Percentiles rank a stretch among this genome's conserved stretches.
Evolutionary conservation across 2,329 filamentous ascomycete species (phyloP).

Genomic region (Trichoderma endophyticum): DNA sequence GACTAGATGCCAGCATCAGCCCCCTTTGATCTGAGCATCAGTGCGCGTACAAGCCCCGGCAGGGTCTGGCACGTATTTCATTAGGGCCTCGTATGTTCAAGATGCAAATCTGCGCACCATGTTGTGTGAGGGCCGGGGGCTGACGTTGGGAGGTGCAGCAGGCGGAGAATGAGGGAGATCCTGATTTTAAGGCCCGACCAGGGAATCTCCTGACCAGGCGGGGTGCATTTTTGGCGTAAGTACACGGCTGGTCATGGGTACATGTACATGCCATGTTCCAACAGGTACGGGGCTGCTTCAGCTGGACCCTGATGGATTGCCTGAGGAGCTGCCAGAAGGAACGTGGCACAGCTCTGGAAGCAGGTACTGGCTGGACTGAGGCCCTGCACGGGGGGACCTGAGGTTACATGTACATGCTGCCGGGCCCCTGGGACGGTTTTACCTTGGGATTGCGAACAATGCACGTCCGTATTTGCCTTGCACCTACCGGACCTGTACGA

Average conservation of each 20-base stretch:
- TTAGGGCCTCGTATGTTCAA: background rate
- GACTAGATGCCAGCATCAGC: background rate
- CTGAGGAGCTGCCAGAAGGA: slow-evolving; percentile 2
- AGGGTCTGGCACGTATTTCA: background rate
- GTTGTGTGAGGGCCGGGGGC: background rate
- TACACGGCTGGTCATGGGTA: background rate
- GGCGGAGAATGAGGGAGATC: slow-evolving; percentile 11
- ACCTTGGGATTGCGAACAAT: background rate
- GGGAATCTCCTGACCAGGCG: slow-evolving; percentile 5
- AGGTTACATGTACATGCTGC: background rate
- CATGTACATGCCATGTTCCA: background rate
- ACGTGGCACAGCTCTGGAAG: slow-evolving; percentile 6
- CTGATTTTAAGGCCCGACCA: slow-evolving; percentile 14
- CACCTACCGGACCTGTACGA: background rate
- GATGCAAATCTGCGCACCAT: slow-evolving; percentile 17
- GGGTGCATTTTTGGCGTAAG: background rate
- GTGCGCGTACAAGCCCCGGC: background rate
- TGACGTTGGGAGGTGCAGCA: background rate
- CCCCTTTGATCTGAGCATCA: background rate
- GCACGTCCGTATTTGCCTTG: background rate
- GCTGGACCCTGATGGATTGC: background rate
- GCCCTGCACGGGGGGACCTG: background rate
- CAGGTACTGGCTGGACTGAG: slow-evolving; percentile 1
- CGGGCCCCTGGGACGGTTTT: background rate
- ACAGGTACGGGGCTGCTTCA: background rate